Conservation (phyloP, 2,329 filamentous ascomycete species). For the Kalmusia sp. region DNA sequence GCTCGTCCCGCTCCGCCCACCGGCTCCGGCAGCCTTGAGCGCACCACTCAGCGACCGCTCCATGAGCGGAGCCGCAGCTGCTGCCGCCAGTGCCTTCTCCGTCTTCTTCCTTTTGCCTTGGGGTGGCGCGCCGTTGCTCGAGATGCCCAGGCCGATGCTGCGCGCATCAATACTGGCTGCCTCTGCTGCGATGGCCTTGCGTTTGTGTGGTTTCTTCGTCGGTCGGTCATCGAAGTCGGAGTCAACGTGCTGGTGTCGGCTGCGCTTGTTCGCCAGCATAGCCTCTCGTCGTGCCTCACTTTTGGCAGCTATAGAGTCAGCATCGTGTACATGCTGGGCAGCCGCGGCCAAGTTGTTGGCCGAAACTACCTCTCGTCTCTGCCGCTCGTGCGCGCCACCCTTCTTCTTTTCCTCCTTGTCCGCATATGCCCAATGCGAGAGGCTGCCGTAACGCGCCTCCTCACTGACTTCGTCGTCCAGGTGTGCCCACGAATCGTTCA, state of each 20-base stretch:
- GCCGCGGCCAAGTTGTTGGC: constrained; percentile 73
- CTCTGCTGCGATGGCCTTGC: constrained; percentile 65
- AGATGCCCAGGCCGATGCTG: constrained; percentile 69
- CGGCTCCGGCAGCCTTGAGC: constrained; percentile 56
- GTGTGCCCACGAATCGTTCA: constrained; percentile 86
- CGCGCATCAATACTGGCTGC: constrained; percentile 46
- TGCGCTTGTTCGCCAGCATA: constrained; percentile 76
- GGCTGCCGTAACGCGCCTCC: constrained; percentile 90
- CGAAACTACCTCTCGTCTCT: constrained; percentile 78
- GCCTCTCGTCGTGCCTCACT: constrained; percentile 87
- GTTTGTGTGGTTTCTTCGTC: constrained; percentile 68
- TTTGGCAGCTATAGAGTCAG: constrained; percentile 79
- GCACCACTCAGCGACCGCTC: constrained; percentile 71
- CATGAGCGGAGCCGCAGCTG: constrained; percentile 54
- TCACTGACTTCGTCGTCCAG: constrained; percentile 91
- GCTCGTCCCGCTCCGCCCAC: constrained; percentile 58
- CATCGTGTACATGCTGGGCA: constrained; percentile 77
- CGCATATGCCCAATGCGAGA: constrained; percentile 93
- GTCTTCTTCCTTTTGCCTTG: constrained; percentile 81
- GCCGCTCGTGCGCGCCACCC: constrained; percentile 70
- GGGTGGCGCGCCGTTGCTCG: constrained; percentile 60
- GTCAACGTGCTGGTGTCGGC: constrained; percentile 71
- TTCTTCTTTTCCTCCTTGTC: constrained; percentile 71
- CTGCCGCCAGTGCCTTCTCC: constrained; percentile 63
- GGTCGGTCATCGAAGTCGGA: constrained; percentile 78